These are phyloP conservation scores for Saturnispora dispora DNA, from an alignment of 805 yeast genomes.

Conservation along the genomic window DNA sequence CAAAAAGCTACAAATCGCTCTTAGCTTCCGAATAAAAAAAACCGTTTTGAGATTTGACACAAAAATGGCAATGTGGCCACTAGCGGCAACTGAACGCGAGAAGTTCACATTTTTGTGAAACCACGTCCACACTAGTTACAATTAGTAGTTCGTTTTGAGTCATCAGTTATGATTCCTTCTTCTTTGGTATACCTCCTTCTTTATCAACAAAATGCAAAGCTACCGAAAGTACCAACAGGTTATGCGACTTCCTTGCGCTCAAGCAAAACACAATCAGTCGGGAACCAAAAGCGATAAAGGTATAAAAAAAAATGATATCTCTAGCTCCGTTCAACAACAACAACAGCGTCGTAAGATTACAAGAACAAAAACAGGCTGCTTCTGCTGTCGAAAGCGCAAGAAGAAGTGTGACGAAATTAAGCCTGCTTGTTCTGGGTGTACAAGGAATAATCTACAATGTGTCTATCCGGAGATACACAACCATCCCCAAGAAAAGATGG, in stretches of 20 bases:
- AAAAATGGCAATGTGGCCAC: neutral
- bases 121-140: neutral
- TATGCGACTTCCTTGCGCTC: conserved; percentile 4
- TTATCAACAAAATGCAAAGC: conserved; percentile 3
- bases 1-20: neutral
- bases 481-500: conserved; percentile 5
- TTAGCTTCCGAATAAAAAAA: neutral
- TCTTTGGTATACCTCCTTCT: neutral
- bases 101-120: neutral
- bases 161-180: conserved; percentile 7
- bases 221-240: conserved; percentile 7
- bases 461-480: conserved; percentile 23
- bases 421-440: conserved; percentile 30
- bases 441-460: conserved; percentile 27
- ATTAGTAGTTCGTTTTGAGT: conserved; percentile 1
- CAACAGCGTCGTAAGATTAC: conserved; percentile 21
- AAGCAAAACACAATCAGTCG: neutral
- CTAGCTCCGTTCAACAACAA: neutral
- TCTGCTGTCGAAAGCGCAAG: conserved; percentile 31
- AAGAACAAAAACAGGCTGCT: conserved; percentile 31
- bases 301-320: neutral
- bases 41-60: neutral
- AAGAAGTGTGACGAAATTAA: conserved; percentile 31
- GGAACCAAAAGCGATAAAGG: conserved; percentile 4
- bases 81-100: neutral